Conservation (phyloP, 108 stramenopile species). For the Seminavis robusta region DNA sequence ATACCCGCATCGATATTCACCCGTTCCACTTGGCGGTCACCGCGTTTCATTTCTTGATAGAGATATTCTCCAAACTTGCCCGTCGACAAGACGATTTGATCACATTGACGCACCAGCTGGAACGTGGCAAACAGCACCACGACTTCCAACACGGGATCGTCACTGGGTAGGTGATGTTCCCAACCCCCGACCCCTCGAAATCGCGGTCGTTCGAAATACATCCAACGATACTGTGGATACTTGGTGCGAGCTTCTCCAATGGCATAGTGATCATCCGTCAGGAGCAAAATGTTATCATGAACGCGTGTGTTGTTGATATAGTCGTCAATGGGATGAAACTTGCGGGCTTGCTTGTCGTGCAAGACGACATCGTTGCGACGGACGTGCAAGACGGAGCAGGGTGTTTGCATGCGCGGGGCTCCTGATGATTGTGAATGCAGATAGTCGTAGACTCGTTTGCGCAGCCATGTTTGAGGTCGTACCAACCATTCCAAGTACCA, state of each 20-base stretch:
- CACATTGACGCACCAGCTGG: constrained; percentile 11
- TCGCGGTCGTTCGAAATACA: constrained; percentile 29
- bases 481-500: constrained; percentile 16
- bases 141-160: constrained; percentile 20
- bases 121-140: constrained; percentile 12
- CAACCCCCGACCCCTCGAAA: constrained; percentile 23
- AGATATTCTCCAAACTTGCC: constrained; percentile 10
- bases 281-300: constrained; percentile 14
- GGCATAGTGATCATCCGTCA: constrained; percentile 41
- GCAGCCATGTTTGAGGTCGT: constrained; percentile 26
- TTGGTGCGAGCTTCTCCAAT: constrained; percentile 25
- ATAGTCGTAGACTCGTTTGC: constrained; percentile 1
- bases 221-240: constrained; percentile 22
- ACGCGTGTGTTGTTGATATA: constrained; percentile 6
- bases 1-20: too few species aligned
- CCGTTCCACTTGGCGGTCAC: too few species aligned
- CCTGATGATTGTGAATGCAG: too few species aligned
- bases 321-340: constrained; percentile 12
- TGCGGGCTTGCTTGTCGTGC: constrained; percentile 5
- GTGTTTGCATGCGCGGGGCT: too few species aligned
- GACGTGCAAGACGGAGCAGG: constrained; percentile 16
- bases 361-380: constrained; percentile 21
- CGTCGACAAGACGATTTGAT: constrained; percentile 8
- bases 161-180: constrained; percentile 31
- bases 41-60: too few species aligned